Conservation (phyloP, 495 filamentous ascomycete species). For the Penicillium odoratum region DNA sequence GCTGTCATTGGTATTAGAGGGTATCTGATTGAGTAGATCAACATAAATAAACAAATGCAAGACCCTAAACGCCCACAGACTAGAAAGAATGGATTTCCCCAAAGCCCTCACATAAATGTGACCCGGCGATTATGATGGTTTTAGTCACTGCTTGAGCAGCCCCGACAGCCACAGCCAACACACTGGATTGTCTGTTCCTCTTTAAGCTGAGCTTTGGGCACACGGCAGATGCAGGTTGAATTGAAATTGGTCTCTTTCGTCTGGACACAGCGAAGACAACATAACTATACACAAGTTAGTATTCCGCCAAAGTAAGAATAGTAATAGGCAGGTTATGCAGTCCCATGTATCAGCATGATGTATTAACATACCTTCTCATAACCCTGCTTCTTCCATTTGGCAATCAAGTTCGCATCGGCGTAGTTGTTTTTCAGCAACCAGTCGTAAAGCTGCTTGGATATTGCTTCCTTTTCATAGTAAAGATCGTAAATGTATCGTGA, state of each 20-base stretch:
- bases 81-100: background rate
- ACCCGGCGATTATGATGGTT: background rate
- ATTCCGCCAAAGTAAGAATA: background rate
- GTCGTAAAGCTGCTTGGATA: conserved; percentile 86
- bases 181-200: conserved; percentile 90
- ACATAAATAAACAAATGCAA: conserved; percentile 13
- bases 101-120: background rate
- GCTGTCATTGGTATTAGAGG: conserved; percentile 13
- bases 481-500: conserved; percentile 94
- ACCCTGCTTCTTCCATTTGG: conserved; percentile 99
- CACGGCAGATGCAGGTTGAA: conserved; percentile 94
- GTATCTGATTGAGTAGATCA: conserved; percentile 28
- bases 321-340: background rate
- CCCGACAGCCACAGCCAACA: conserved; percentile 92
- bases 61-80: conserved; percentile 17
- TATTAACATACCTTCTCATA: conserved; percentile 78
- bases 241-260: conserved; percentile 99
- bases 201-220: conserved; percentile 87
- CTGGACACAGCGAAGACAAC: conserved; percentile 94
- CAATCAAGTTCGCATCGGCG: conserved; percentile 90
- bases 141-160: conserved; percentile 79
- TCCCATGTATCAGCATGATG: background rate
- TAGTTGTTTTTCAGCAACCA: conserved; percentile 97
- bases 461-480: conserved; percentile 97
- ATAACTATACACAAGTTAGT: conserved; percentile 57